These are phyloP conservation scores for Leccinum pellstonianum DNA, from an alignment of 768 basidiomycete species.

Conservation along the genomic window DNA sequence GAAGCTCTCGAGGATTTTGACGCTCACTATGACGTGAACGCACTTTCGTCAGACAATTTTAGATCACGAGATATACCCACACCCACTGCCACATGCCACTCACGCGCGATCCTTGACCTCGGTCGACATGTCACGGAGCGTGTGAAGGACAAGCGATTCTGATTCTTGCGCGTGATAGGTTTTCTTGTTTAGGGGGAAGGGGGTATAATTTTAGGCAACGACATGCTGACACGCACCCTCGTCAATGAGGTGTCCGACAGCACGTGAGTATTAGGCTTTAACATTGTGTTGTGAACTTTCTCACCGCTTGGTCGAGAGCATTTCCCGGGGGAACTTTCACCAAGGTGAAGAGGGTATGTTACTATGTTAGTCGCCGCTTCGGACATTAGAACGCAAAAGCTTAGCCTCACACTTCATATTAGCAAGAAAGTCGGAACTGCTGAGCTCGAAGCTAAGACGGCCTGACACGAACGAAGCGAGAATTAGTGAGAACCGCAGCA, in stretches of 20 bases:
- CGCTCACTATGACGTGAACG: conserved; percentile 22
- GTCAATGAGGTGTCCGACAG: background rate
- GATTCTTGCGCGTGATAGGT: background rate
- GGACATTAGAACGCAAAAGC: conserved; percentile 1
- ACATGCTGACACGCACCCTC: conserved; percentile 1
- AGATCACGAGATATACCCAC: conserved; percentile 6
- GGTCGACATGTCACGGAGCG: conserved; percentile 1
- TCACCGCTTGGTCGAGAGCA: conserved; percentile 18
- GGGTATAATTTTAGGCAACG: background rate
- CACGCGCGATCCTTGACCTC: background rate
- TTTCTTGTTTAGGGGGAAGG: conserved; percentile 2
- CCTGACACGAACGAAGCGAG: conserved; percentile 20
- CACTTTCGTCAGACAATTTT: conserved; percentile 3
- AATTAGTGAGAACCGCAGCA: conserved; percentile 11
- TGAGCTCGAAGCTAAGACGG: conserved; percentile 6
- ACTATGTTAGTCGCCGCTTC: background rate
- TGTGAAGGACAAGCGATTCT: conserved; percentile 5
- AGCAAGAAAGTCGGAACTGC: conserved; percentile 2
- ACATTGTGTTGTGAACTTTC: conserved; percentile 14
- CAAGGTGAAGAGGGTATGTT: background rate
- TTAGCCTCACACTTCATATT: background rate
- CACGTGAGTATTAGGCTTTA: conserved; percentile 16
- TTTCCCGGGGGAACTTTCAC: conserved; percentile 1
- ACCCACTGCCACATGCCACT: conserved; percentile 8
- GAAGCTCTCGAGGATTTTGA: conserved; percentile 1